phyloP scores from a whole-genome alignment of 179 eudicot species.

The Spinacia oleracea region DNA sequence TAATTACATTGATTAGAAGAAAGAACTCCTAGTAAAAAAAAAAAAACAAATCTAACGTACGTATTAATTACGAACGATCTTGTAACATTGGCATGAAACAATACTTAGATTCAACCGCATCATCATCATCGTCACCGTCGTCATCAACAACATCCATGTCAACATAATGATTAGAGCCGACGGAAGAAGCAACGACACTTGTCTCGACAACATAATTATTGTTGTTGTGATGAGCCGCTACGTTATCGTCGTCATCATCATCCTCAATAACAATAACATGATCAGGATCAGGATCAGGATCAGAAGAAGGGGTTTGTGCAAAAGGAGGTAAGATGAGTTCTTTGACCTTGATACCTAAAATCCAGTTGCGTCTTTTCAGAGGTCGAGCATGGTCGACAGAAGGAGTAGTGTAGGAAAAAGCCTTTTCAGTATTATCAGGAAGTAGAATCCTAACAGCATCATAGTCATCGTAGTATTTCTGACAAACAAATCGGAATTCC shows the following conservation, averaged over 20 bases:
- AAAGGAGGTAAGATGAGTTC: background rate
- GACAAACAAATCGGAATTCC: conserved; percentile 4
- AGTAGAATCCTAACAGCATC: background rate
- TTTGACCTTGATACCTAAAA: background rate
- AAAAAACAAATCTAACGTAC: background rate
- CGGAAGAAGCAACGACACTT: background rate
- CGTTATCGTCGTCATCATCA: no score
- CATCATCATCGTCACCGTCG: background rate
- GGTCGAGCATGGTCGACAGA: background rate
- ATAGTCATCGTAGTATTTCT: background rate
- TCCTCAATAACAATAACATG: no score
- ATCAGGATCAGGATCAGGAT: background rate
- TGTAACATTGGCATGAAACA: no score
- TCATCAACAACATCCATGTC: background rate
- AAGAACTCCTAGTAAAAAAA: no score
- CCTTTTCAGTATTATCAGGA: background rate
- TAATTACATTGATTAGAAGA: no score
- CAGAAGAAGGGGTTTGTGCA: background rate
- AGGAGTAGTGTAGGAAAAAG: background rate
- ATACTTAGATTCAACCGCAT: background rate
- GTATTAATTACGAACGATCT: no score
- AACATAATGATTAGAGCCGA: background rate
- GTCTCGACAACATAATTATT: background rate
- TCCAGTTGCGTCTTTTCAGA: background rate
- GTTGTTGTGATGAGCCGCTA: background rate